A percentile compares a stretch with the other conserved stretches of the same genome.
phyloP scores from a whole-genome alignment of 2,329 filamentous ascomycete species.

The Pyricularia sp. region DNA sequence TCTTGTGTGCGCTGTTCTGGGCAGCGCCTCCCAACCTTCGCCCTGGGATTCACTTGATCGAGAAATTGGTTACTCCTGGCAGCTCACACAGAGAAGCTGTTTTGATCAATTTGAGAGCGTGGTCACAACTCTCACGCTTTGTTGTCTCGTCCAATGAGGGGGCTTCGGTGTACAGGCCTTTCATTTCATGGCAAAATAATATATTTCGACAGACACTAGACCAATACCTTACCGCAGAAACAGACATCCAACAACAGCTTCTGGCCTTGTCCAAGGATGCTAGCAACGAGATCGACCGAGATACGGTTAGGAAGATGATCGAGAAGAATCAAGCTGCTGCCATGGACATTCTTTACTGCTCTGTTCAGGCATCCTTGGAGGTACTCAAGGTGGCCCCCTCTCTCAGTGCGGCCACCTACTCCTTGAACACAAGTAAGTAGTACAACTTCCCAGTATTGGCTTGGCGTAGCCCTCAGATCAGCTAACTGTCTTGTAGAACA shows the following conservation, averaged over 20 bases:
- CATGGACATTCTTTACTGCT: constrained; percentile 42
- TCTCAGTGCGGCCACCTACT: constrained; percentile 37
- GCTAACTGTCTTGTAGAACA: constrained; percentile 19
- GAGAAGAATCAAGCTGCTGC: constrained; percentile 41
- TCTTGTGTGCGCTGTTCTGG: constrained; percentile 59
- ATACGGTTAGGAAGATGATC: constrained; percentile 39
- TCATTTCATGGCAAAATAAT: constrained; percentile 46
- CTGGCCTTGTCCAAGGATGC: constrained; percentile 36
- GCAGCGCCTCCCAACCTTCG: constrained; percentile 45
- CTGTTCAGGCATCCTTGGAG: constrained; percentile 38
- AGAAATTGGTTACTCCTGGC: constrained; percentile 48
- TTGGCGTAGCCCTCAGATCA: constrained; percentile 15
- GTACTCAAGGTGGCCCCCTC: constrained; percentile 37
- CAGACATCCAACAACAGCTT: constrained; percentile 47
- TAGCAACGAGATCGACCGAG: constrained; percentile 30
- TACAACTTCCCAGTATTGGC: constrained; percentile 12
- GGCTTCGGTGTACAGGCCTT: constrained; percentile 33
- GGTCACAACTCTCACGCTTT: constrained; percentile 53
- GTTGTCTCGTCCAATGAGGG: constrained; percentile 36
- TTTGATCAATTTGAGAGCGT: constrained; percentile 52
- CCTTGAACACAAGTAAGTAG: constrained; percentile 30
- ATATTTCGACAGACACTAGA: constrained; percentile 48
- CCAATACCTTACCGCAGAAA: constrained; percentile 46
- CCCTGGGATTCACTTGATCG: constrained; percentile 43
- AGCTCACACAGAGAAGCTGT: constrained; percentile 59